Conservation (phyloP, 176 grass and related monocot species). For the Calamus simplicifolius region DNA sequence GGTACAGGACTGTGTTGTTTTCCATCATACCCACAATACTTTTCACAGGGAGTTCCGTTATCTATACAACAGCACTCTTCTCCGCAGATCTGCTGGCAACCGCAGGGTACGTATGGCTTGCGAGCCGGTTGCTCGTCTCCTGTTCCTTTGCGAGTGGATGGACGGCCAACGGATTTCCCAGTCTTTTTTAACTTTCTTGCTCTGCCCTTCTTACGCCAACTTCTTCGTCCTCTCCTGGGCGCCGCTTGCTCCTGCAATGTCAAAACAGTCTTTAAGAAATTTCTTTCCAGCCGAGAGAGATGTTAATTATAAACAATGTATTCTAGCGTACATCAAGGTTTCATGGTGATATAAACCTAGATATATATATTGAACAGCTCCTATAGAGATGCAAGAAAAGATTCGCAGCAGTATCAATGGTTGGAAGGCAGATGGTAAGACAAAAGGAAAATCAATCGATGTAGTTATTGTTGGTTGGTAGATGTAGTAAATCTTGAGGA, state of each 20-base stretch:
- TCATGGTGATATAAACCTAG: no score
- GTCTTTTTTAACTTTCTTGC: slow-evolving; percentile 83
- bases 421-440: no score
- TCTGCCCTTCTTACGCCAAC: slow-evolving; percentile 58
- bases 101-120: slow-evolving; percentile 76
- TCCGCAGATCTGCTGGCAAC: slow-evolving; percentile 66
- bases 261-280: slow-evolving; percentile 7
- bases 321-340: no score
- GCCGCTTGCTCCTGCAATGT: slow-evolving; percentile 61
- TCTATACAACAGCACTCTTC: slow-evolving; percentile 79
- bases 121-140: slow-evolving; percentile 68
- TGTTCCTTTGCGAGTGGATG: slow-evolving; percentile 75
- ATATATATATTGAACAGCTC: no score
- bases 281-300: background rate
- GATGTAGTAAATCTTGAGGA: no score
- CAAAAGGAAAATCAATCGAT: no score
- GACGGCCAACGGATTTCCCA: slow-evolving; percentile 92
- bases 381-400: no score
- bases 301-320: no score
- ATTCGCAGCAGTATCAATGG: no score
- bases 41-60: slow-evolving; percentile 89
- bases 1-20: background rate
- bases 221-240: slow-evolving; percentile 52
- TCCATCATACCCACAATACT: slow-evolving; percentile 73
- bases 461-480: no score